These are phyloP conservation scores for Ogataea hybrid DNA, from an alignment of 1,139 yeast genomes.

Conservation along the genomic window DNA sequence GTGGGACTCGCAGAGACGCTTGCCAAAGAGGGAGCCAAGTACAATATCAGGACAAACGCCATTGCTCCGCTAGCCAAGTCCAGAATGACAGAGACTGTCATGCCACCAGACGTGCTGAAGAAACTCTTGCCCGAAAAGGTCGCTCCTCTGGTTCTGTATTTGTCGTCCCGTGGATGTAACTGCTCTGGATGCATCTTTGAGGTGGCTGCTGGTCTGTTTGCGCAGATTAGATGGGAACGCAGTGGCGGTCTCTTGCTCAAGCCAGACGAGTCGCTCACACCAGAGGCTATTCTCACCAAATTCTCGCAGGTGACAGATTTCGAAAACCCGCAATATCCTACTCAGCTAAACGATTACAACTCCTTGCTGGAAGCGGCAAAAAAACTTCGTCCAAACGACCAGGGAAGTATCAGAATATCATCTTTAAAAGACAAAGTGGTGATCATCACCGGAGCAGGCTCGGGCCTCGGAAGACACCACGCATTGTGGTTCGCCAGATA, in stretches of 20 bases:
- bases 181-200: constrained; percentile 80
- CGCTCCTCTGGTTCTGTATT: constrained; percentile 83
- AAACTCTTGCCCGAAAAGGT: constrained; percentile 83
- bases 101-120: constrained; percentile 83
- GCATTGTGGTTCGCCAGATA: constrained; percentile 82
- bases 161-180: constrained; percentile 60
- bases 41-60: constrained; percentile 80
- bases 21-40: constrained; percentile 88
- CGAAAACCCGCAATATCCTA: constrained; percentile 68
- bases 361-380: constrained; percentile 53
- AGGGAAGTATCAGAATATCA: constrained; percentile 45
- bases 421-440: constrained; percentile 83
- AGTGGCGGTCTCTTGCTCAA: constrained; percentile 82
- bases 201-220: constrained; percentile 92
- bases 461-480: constrained; percentile 91
- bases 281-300: constrained; percentile 76
- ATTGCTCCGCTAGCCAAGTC: constrained; percentile 96
- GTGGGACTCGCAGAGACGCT: constrained; percentile 92
- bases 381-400: constrained; percentile 56
- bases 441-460: constrained; percentile 93
- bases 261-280: constrained; percentile 75
- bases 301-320: constrained; percentile 67
- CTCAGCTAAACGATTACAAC: constrained; percentile 56
- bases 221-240: constrained; percentile 95
- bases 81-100: constrained; percentile 89